Base-by-base conservation (phyloP, 495 filamentous ascomycete genomes). In the Cenococcum geophilum region DNA sequence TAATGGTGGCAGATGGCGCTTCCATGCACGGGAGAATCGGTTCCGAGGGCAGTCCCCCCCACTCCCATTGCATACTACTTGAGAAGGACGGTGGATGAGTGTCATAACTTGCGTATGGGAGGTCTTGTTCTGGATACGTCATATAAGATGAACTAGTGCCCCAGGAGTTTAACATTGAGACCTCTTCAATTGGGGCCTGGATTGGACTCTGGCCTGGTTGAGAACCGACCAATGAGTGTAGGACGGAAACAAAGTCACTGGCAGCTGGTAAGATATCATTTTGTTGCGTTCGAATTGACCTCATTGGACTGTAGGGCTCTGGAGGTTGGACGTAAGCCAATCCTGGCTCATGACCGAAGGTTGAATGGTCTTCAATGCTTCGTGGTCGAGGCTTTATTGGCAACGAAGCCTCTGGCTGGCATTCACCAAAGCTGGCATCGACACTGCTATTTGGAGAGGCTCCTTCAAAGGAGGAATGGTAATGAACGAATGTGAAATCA, bases 401-500 rank as follows among this genome's bases (percentile, higher is more conserved):
- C 14, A 32, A 6, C 16, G 18, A 25, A 8, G 25, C 20, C 22
- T 27, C 49, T 14, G 1, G 10, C 14, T 25, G 12, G 23, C 49
- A 52, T 52, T 27, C 49, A 6, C 49, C 12, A 27, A 52, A 52
- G 20, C 40, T 14, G 40, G 9, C 49, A 1, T 52, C 49, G 21
- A 23, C 49, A 23, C 20, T 16, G 49, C 1, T 23, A 21, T 23
- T 22, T 16, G 20, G 21, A 52, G 49, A 23, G 4, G 49, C 25
- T 25, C 49, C 49, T 8, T 52, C 49, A 16, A 52, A 52, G 14
- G 21, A 25, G 1, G 49, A 52, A 6, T 1, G 10, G n/a, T 16
- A 23, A 25, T 52, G 49, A 16, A 52, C 49, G 22, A 52, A 52
- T 4, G 49, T 52, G 8, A 52, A 52, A 6, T 52, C 49, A 1